phyloP scores from a whole-genome alignment of 768 basidiomycete species.

The Amanita polypyramis region DNA sequence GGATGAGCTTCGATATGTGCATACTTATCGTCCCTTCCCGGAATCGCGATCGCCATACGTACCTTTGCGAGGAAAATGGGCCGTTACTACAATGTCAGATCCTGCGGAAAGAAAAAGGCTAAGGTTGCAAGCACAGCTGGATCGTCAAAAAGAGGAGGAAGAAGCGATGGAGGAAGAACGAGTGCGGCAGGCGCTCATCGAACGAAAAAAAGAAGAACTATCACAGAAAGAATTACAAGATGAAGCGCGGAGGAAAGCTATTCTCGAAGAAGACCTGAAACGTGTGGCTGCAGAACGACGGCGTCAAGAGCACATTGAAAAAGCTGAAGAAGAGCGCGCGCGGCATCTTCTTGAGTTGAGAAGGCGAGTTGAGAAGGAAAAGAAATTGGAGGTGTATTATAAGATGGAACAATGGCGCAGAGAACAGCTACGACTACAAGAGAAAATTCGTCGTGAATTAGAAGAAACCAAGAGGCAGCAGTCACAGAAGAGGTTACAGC shows the following conservation, averaged over 20 bases:
- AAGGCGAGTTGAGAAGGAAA: conserved; percentile 34
- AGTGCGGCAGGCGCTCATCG: conserved; percentile 28
- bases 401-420: conserved; percentile 42
- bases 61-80: conserved; percentile 7
- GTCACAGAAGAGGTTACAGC: conserved; percentile 32
- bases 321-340: conserved; percentile 36
- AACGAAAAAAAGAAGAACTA: conserved; percentile 31
- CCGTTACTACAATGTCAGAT: conserved; percentile 7
- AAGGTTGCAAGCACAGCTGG: conserved; percentile 13
- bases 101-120: conserved; percentile 17
- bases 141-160: conserved; percentile 19
- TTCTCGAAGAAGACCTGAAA: conserved; percentile 30
- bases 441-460: conserved; percentile 33
- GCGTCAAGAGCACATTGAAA: conserved; percentile 27
- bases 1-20: background rate
- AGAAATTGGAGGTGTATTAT: conserved; percentile 38
- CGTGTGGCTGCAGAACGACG: conserved; percentile 26
- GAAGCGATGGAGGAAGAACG: conserved; percentile 40
- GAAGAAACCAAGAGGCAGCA: conserved; percentile 31
- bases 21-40: background rate
- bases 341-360: conserved; percentile 34
- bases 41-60: background rate
- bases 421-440: conserved; percentile 33
- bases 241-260: conserved; percentile 27
- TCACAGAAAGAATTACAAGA: conserved; percentile 31